These are phyloP conservation scores for Termitomyces sp. DNA, from an alignment of 768 basidiomycete genomes.

Conservation along the genomic window DNA sequence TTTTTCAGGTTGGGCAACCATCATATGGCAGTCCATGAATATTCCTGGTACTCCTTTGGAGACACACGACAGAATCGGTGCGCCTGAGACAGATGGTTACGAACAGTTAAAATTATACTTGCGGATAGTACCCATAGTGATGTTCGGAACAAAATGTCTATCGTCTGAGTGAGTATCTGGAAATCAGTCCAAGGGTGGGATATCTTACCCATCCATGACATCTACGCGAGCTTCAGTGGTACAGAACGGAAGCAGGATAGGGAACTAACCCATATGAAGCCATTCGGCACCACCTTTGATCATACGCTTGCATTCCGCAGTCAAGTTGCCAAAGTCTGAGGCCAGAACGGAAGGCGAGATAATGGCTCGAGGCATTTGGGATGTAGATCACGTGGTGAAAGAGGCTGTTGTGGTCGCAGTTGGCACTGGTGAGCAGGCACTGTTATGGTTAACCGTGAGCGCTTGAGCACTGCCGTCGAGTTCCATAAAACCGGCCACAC, in stretches of 20 bases:
- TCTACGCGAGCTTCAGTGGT: constrained; percentile 40
- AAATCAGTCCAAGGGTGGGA: constrained; percentile 5
- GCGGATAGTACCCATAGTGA: constrained; percentile 75
- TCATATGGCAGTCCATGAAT: constrained; percentile 99
- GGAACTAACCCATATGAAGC: constrained; percentile 86
- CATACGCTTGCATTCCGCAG: constrained; percentile 95
- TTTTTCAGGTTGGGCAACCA: constrained; percentile 92
- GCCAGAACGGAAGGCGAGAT: constrained; percentile 97
- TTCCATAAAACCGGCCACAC: neutral
- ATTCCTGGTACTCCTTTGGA: constrained; percentile 86
- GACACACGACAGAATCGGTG: constrained; percentile 83
- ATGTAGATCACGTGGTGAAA: neutral
- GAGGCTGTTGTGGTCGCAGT: constrained; percentile 3
- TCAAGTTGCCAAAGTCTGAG: constrained; percentile 93
- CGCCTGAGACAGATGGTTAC: constrained; percentile 41
- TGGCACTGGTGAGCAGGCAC: too few species aligned
- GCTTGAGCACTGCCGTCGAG: constrained; percentile 1
- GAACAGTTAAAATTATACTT: neutral
- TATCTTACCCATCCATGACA: constrained; percentile 90
- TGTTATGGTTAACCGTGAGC: too few species aligned
- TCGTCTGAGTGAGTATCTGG: constrained; percentile 7
- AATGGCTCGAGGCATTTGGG: constrained; percentile 77
- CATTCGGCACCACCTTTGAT: constrained; percentile 93
- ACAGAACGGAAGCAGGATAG: neutral
- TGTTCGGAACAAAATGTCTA: constrained; percentile 98